Base-by-base conservation (phyloP, 306 rosid species). In the Rubus idaeus region DNA sequence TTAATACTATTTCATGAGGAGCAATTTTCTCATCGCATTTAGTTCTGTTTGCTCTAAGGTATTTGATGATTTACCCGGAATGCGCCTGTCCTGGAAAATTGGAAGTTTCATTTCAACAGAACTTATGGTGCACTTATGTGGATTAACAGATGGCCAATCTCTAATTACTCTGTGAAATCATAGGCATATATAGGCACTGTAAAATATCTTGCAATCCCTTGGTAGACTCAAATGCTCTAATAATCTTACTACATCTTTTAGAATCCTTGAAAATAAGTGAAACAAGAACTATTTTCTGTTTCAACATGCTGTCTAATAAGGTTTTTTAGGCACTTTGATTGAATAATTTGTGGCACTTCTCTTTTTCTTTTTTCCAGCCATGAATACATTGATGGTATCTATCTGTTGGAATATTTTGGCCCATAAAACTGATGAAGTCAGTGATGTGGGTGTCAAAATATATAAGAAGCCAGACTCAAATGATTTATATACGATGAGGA, bases 331-430 rank as follows among this genome's bases (percentile, higher is more conserved):
- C 20, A 50, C 39, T 26, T 50, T 71, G 46, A 41, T n/a, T 62
- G 4, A 45, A 45, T 41, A 63, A 71, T 35, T 8, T 71, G 44
- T 8, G 4, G 16, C 56, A 37, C 21, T 71, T 51, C 70, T 78
- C 53, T 70, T 88, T 75, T 63, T 60, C 68, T 62, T 82, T 23
- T 80, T 82, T 87, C 73, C 97, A 95, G 99, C 91, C 65, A 84
- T 90, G 97, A 84, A 87, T 42, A 73, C 72, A 21, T 78, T 89
- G 87, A 83, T 89, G 10, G 92, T 93, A 41, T 88, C 97, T 17
- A 83, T 95, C 76, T 95, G 96, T 86, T 95, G 97, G 98, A 95
- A 95, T 84, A 87, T 95, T 88, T 81, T 95, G 87, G 98, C 97
- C 17, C 93, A 90, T 82, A 95, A 90, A 90, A 92, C 90, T 39